Conservation (phyloP, 2,329 filamentous ascomycete genomes). For the Microdochium trichocladiopsis region DNA sequence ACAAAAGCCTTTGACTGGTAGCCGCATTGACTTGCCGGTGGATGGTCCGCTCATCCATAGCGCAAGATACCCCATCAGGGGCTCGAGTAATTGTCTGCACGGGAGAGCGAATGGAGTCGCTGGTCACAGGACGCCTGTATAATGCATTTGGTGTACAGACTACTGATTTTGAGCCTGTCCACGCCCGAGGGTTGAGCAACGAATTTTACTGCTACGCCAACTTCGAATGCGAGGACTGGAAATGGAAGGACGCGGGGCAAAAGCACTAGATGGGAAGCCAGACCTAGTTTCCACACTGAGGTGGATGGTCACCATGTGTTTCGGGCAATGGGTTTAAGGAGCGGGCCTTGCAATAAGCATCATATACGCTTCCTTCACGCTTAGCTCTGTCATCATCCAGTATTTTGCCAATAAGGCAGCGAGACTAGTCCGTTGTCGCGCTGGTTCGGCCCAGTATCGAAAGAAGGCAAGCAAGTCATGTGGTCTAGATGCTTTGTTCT, state of each 20-base stretch:
- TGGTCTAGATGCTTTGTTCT: too few species aligned
- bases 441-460: too few species aligned
- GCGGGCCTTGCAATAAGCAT: too few species aligned
- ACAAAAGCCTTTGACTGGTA: constrained; percentile 20
- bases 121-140: constrained; percentile 63
- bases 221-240: constrained; percentile 56
- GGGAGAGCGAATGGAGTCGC: constrained; percentile 64
- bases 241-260: constrained; percentile 13
- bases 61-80: constrained; percentile 2
- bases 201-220: constrained; percentile 77
- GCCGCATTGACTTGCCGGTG: constrained; percentile 70
- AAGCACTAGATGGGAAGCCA: neutral
- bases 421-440: too few species aligned
- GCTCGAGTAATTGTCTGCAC: constrained; percentile 61
- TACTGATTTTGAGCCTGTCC: constrained; percentile 62
- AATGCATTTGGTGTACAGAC: constrained; percentile 51
- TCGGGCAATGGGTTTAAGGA: too few species aligned
- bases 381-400: too few species aligned
- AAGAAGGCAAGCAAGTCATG: too few species aligned
- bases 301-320: too few species aligned
- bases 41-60: constrained; percentile 44
- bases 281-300: too few species aligned
- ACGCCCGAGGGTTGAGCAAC: constrained; percentile 69
- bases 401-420: too few species aligned
- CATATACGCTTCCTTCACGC: too few species aligned